Base-by-base conservation (phyloP, 306 rosid genomes). In the Senna siamea region DNA sequence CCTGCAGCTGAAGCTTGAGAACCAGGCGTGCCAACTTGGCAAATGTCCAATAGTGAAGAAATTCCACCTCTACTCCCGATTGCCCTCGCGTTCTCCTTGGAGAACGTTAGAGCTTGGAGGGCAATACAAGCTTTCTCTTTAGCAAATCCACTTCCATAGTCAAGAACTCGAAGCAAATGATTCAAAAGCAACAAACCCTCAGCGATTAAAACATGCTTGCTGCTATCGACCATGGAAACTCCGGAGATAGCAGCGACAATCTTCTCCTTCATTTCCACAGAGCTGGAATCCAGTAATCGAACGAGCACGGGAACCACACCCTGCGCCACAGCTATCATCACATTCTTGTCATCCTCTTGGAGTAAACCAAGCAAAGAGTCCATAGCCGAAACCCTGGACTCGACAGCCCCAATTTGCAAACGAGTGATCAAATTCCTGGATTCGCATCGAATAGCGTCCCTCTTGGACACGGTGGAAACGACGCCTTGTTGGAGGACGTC, bases 401-500 rank as follows among this genome's bases (percentile, higher is more conserved):
- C 95, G 1, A 83, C 20, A 13, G 79, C 70, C n/a, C 98, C 98
- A 82, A 94, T 88, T 78, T 94, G 98, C 47, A 94, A 78, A 18
- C 98, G 85, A 41, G 97, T 89, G 17, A 84, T 75, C 80, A 94
- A 78, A 78, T 77, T 87, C 69, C 93, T 82, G 13, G 92, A 85
- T 58, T 84, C 87, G 66, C 93, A 85, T 38, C 96, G 80, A 0
- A 83, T 89, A 5, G 81, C 83, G 70, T 94, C 98, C 7, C 82
- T 55, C 59, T 76, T 88, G 2, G 97, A 87, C 7, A 52, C 8
- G 19, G 70, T 55, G 13, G 85, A 68, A 40, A 73, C 81, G 51
- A 69, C 68, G 61, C 66, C 78, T 40, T 84, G 90, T 8, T 47
- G 79, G 20, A 93, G 94, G 55, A 91, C 78, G 22, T 96, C 98